Conservation (phyloP, 345 rosid species). For the Lepidium aucheri region DNA sequence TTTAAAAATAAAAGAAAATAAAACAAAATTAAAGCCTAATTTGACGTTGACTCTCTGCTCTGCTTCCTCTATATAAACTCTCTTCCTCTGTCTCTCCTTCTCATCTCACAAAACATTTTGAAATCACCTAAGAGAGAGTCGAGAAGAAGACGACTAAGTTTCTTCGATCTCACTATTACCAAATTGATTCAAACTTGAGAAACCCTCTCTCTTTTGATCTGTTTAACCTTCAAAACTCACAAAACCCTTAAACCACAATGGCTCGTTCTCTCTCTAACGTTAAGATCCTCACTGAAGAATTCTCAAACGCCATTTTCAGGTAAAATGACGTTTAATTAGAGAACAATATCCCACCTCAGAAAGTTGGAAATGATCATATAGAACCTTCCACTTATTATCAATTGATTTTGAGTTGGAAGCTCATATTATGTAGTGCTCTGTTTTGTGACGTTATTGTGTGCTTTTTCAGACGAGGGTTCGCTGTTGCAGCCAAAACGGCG, state of each 20-base stretch:
- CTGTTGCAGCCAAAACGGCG: conserved; percentile 22
- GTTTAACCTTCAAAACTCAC: background rate
- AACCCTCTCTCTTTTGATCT: background rate
- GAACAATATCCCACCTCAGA: too few species aligned
- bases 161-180: background rate
- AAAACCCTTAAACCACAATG: conserved; percentile 5
- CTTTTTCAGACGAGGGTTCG: conserved; percentile 22
- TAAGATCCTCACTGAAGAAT: conserved; percentile 10
- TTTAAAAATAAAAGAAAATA: background rate
- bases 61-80: conserved; percentile 13
- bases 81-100: background rate
- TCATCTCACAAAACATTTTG: background rate
- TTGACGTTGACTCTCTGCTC: background rate
- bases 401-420: too few species aligned
- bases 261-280: conserved; percentile 28
- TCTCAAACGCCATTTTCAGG: conserved; percentile 31
- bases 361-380: too few species aligned
- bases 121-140: background rate
- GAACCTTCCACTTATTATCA: too few species aligned
- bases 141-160: background rate
- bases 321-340: too few species aligned
- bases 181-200: background rate
- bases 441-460: background rate
- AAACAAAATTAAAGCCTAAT: background rate
- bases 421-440: conserved; percentile 7